These are phyloP conservation scores for Aspergillus sp. DNA, from an alignment of 2,329 filamentous ascomycete species.

Conservation along the genomic window DNA sequence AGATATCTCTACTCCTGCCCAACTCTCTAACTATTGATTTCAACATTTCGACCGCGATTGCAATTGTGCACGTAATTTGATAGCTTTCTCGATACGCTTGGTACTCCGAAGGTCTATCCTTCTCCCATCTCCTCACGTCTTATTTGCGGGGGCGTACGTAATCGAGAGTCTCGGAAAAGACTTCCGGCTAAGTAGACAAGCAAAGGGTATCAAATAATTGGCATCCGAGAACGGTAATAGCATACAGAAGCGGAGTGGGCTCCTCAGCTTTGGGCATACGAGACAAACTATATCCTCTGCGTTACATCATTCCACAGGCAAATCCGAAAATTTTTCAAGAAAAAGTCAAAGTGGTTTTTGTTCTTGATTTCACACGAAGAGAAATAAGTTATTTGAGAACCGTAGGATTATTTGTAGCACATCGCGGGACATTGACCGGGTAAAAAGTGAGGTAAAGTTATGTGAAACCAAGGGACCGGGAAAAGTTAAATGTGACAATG, in stretches of 20 bases:
- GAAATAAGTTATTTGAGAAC: slow-evolving; percentile 34
- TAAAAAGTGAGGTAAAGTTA: slow-evolving; percentile 17
- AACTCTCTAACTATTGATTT: too few relatives aligned
- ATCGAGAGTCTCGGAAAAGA: slow-evolving; percentile 20
- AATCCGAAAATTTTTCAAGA: slow-evolving; percentile 9
- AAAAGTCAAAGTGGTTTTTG: slow-evolving; percentile 11
- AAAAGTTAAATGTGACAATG: slow-evolving; percentile 20
- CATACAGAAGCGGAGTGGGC: neutral
- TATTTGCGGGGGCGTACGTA: slow-evolving; percentile 11
- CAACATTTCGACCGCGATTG: too few relatives aligned
- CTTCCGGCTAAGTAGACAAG: neutral
- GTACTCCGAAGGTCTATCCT: too few relatives aligned
- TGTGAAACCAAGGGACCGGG: slow-evolving; percentile 21
- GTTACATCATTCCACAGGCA: too few relatives aligned
- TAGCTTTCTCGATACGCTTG: too few relatives aligned
- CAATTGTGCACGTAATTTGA: too few relatives aligned
- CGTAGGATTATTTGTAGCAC: slow-evolving; percentile 22
- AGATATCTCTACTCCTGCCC: too few relatives aligned
- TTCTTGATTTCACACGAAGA: slow-evolving; percentile 31
- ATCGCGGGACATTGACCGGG: slow-evolving; percentile 21
- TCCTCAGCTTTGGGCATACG: neutral
- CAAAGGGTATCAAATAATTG: neutral
- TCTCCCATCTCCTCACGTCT: neutral
- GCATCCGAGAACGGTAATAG: neutral
- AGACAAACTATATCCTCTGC: neutral